Base-by-base conservation (phyloP, 192 early-diverging fungal genomes). In the Thoreauomyces humboldtii region DNA sequence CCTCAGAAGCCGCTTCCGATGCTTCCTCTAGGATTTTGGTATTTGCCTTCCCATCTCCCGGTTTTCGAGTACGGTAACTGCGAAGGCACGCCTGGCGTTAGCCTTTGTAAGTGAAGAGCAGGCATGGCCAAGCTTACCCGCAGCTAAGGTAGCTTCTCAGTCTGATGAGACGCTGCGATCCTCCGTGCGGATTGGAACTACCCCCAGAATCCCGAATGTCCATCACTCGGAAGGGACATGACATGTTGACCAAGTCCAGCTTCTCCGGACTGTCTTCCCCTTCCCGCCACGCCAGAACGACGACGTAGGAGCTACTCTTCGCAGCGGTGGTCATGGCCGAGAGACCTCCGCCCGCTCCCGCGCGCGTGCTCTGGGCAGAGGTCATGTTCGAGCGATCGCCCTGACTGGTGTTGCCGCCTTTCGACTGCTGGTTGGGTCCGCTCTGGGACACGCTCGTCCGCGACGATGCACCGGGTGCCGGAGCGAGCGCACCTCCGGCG, bases 71-170 rank as follows among this genome's bases (percentile, higher is more conserved):
- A 17, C 50, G 50, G 50, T 25, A 52, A 4, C 50, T 52, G 44
- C n/a, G n/a, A n/a, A n/a, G n/a, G n/a, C n/a, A n/a, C n/a, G n/a
- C n/a, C n/a, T n/a, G n/a, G n/a, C n/a, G n/a, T n/a, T n/a, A n/a
- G n/a, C n/a, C n/a, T n/a, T n/a, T n/a, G n/a, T n/a, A n/a, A n/a
- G n/a, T n/a, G n/a, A n/a, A n/a, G n/a, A n/a, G n/a, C n/a, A n/a
- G n/a, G n/a, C 22, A 70, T 32, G 17, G 31, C 14, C 62, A 4
- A 35, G 7, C 67, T 35, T 64, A 77, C 75, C 67, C 67, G 56
- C 74, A 78, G n/a, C 66, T 65, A 46, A 73, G 77, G 41, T 73
- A 76, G 31, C 77, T 60, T 15, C 63, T 35, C 22, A 74, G 12
- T 21, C 55, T 19, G 21, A 74, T 41, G 28, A 74, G 15, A 19